A percentile compares a stretch with the other conserved stretches of the same genome.
These are phyloP conservation scores for Quercus wislizeni DNA, from an alignment of 306 rosid species.

Conservation along the genomic window DNA sequence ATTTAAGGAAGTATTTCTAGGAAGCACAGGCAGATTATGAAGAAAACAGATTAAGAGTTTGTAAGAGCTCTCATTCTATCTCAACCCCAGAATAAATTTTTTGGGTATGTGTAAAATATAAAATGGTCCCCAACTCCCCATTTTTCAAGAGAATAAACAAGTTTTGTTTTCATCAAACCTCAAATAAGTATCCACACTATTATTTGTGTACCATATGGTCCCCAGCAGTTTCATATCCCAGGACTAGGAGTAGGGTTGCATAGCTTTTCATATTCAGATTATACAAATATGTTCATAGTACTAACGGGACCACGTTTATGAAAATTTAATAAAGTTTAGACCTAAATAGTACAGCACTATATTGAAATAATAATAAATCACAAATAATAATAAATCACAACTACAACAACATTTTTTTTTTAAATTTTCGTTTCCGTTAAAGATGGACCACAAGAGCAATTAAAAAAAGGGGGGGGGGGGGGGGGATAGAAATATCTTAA, in stretches of 20 bases:
- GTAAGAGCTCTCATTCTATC: too few species aligned
- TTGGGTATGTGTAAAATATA: neutral
- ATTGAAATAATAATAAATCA: too few species aligned
- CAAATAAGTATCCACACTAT: neutral
- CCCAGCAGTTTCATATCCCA: neutral
- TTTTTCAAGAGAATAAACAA: neutral
- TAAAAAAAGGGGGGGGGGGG: too few species aligned
- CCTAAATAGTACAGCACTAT: neutral
- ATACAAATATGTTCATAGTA: neutral
- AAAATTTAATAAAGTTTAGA: neutral
- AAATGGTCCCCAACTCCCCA: neutral
- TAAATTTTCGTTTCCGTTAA: neutral
- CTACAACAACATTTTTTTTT: neutral
- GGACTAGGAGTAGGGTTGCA: neutral
- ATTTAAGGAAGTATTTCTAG: too few species aligned
- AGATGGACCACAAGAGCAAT: slow-evolving; percentile 1
- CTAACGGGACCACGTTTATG: slow-evolving; percentile 17
- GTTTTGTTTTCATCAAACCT: neutral
- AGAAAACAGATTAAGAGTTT: too few species aligned
- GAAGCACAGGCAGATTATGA: too few species aligned
- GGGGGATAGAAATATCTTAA: too few species aligned
- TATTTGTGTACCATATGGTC: slow-evolving; percentile 1
- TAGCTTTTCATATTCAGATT: neutral
- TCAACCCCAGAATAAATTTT: neutral
- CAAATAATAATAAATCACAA: slow-evolving; percentile 2